These are phyloP conservation scores for Elsinoe arachidis DNA, from an alignment of 2,329 filamentous ascomycete species.

Conservation along the genomic window DNA sequence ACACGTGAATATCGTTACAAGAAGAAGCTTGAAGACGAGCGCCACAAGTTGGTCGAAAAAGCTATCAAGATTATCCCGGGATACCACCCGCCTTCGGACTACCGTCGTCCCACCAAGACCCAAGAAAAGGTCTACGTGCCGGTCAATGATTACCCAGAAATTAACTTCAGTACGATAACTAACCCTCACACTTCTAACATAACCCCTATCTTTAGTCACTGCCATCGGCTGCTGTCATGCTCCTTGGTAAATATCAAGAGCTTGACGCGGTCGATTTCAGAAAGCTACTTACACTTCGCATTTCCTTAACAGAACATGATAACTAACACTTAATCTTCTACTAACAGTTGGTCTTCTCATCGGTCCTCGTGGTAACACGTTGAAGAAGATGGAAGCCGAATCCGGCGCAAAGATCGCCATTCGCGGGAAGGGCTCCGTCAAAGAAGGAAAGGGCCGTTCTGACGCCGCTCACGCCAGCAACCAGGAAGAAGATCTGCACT, in stretches of 20 bases:
- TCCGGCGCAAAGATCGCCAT: conserved; percentile 98
- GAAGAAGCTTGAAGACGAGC: conserved; percentile 95
- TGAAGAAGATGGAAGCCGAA: conserved; percentile 99
- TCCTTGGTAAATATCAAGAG: conserved; percentile 8
- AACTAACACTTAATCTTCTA: conserved; percentile 86
- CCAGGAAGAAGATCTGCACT: conserved; percentile 98
- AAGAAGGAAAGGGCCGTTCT: conserved; percentile 98
- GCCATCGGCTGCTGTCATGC: neutral
- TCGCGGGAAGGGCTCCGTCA: conserved; percentile 97
- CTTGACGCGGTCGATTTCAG: neutral
- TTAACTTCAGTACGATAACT: conserved; percentile 99
- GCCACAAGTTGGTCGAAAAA: conserved; percentile 96
- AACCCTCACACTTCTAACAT: conserved; percentile 59
- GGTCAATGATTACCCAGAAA: conserved; percentile 99
- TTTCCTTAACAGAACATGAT: conserved; percentile 17
- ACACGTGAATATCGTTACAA: conserved; percentile 97
- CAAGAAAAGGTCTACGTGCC: conserved; percentile 99
- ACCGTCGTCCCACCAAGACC: conserved; percentile 97
- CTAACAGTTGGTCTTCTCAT: conserved; percentile 99
- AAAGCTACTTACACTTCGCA: neutral
- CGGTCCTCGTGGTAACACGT: conserved; percentile 97
- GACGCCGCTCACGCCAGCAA: conserved; percentile 99
- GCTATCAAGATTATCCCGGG: conserved; percentile 99
- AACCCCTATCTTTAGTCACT: conserved; percentile 23
- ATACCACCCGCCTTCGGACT: conserved; percentile 97